Base-by-base conservation (phyloP, 208 protist genomes). In the Leishmania gerbilli region DNA sequence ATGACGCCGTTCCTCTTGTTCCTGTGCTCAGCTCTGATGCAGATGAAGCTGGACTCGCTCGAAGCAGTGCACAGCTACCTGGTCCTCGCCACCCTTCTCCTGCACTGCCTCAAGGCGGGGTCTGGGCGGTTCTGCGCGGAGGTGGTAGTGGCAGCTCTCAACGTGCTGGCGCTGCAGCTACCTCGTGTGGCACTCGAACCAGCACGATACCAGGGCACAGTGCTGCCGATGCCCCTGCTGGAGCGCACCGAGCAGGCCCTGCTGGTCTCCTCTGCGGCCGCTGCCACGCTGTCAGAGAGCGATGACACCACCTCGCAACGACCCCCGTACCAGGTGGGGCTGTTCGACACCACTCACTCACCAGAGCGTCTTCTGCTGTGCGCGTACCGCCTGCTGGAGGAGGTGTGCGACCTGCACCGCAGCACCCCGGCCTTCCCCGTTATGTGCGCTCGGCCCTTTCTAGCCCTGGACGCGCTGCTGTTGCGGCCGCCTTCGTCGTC, bases 1-100 rank as follows among this genome's bases (percentile, higher is more conserved):
- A 81, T 88, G 53, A 97, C 92, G 31, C 92, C 92, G 6, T 90
- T 97, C 74, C 74, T 94, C 8, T 64, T 97, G 27, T 94, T 95
- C 72, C 77, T 95, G 45, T 92, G 80, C 82, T 94, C 93, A 15
- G 77, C 89, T 34, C 79, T 95, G 34, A 69, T 91, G 82, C 93
- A 97, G 83, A 88, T 89, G 80, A 80, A 80, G 37, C 87, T 97
- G 21, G 89, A 90, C 71, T 86, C 85, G 24, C 49, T 90, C 53
- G 87, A 80, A 0, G 68, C 83, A n/a, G 92, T 88, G 37, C 91
- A 93, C 71, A 76, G 77, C 67, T 92, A 90, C 77, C 75, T 94
- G 8, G 83, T 85, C 17, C 79, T 95, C 19, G 79, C 87, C 6
- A 87, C 85, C 19, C 80, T 95, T 0, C 87, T 95, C 34, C 77